phyloP scores from a whole-genome alignment of 2,329 filamentous ascomycete species.

The Fusarium poae region DNA sequence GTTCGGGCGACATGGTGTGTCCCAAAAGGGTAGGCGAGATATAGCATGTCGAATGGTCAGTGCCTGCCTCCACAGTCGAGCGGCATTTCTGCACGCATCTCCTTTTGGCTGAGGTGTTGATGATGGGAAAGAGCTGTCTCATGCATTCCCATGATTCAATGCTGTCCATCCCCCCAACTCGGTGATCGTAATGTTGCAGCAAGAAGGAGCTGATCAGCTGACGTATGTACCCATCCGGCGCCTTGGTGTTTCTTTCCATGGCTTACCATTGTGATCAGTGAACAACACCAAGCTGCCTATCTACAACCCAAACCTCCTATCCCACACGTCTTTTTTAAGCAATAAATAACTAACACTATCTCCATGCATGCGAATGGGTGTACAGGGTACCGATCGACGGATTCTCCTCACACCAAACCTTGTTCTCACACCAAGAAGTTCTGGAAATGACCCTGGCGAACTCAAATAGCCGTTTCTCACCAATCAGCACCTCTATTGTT shows the following conservation, averaged over 20 bases:
- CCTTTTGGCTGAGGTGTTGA: constrained; percentile 23
- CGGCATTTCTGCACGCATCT: constrained; percentile 38
- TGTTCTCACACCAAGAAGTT: constrained; percentile 44
- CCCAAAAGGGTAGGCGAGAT: constrained; percentile 28
- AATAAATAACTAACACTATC: background rate
- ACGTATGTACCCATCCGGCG: background rate
- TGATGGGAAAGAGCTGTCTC: constrained; percentile 39
- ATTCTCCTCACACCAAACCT: constrained; percentile 46
- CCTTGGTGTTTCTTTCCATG: background rate
- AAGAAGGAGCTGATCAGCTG: background rate
- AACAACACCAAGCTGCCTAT: background rate
- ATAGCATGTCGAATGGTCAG: constrained; percentile 5
- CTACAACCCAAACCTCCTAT: background rate
- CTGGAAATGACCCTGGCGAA: constrained; percentile 45
- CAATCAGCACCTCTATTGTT: constrained; percentile 29
- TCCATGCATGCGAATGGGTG: constrained; percentile 28
- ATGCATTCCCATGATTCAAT: constrained; percentile 40
- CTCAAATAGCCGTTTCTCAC: constrained; percentile 19
- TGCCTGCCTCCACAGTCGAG: constrained; percentile 20
- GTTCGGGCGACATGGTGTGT: constrained; percentile 23
- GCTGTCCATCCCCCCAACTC: constrained; percentile 1
- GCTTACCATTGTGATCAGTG: background rate
- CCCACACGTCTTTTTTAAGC: background rate
- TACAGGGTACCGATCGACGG: constrained; percentile 46
- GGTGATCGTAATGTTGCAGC: background rate